Percentiles rank a stretch among this genome's conserved stretches.
These are phyloP conservation scores for Ophiocordyceps polyrhachis-furcata DNA, from an alignment of 2,329 filamentous ascomycete species.

Conservation along the genomic window DNA sequence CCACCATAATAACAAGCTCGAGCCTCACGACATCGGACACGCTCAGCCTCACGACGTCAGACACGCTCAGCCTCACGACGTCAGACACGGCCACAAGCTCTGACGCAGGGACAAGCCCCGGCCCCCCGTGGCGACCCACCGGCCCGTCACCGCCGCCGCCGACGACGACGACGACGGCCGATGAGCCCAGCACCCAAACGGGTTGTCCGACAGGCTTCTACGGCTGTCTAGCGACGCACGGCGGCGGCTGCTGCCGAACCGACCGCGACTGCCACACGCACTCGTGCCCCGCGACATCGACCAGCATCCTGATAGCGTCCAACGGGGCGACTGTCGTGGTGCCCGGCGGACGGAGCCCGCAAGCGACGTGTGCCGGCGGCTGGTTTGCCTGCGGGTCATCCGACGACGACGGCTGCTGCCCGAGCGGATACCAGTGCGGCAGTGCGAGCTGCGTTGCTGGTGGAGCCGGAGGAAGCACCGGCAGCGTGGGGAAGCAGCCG, in stretches of 20 bases:
- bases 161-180: conserved; percentile 17
- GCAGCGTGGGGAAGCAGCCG: conserved; percentile 34
- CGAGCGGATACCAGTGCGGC: conserved; percentile 56
- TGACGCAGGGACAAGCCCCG: conserved; percentile 9
- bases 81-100: not conserved
- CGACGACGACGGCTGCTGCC: conserved; percentile 55
- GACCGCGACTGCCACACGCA: conserved; percentile 70
- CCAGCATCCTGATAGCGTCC: conserved; percentile 43
- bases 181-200: conserved; percentile 17
- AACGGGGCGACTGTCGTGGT: conserved; percentile 55
- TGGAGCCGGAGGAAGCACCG: conserved; percentile 31
- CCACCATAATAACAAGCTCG: not conserved
- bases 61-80: not conserved
- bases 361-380: conserved; percentile 48
- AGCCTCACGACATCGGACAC: not conserved
- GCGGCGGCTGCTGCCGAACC: conserved; percentile 71
- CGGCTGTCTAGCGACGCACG: conserved; percentile 67
- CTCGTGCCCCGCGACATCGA: conserved; percentile 47
- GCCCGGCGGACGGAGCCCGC: conserved; percentile 27
- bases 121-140: conserved; percentile 26
- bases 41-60: not conserved
- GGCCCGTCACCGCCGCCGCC: conserved; percentile 1
- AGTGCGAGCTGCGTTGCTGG: conserved; percentile 48
- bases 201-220: conserved; percentile 82
- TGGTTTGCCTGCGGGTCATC: conserved; percentile 49